Percentiles rank a stretch among this genome's conserved stretches.
Conservation (phyloP, 129 eudicot species). For the Chrysanthemum makinoi region DNA sequence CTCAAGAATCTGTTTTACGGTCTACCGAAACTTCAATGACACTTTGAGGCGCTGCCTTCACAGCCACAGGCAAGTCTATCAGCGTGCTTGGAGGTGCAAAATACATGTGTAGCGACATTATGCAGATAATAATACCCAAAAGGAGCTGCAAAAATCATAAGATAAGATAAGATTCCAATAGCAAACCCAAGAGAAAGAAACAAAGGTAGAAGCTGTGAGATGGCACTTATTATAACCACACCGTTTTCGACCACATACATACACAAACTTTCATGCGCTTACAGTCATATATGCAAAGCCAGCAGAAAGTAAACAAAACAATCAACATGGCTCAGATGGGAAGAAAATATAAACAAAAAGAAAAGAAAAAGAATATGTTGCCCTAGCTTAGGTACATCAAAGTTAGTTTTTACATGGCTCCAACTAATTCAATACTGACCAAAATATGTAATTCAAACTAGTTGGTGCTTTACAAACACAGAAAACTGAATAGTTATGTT, state of each 20-base stretch:
- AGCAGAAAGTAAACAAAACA: slow-evolving; percentile 8
- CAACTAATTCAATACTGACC: neutral
- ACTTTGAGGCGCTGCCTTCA: slow-evolving; percentile 48
- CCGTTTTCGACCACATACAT: slow-evolving; percentile 9
- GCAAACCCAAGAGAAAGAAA: no score
- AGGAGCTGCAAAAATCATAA: slow-evolving; percentile 62
- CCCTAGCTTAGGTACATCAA: slow-evolving; percentile 5
- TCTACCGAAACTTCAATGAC: slow-evolving; percentile 58
- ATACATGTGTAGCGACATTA: slow-evolving; percentile 97
- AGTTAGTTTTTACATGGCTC: slow-evolving; percentile 11
- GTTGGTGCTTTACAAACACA: neutral
- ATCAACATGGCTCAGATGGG: slow-evolving; percentile 3
- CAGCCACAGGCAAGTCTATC: slow-evolving; percentile 65
- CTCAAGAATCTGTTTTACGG: slow-evolving; percentile 55
- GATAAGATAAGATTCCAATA: neutral
- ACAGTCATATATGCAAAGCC: neutral
- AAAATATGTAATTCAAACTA: neutral
- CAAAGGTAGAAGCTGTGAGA: no score
- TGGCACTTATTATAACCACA: neutral
- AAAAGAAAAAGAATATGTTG: neutral
- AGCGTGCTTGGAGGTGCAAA: slow-evolving; percentile 90
- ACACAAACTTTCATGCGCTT: neutral
- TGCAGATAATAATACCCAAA: slow-evolving; percentile 87
- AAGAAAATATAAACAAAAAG: neutral
- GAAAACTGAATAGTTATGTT: neutral